A percentile compares a stretch with the other conserved stretches of the same genome.
Conservation (phyloP, 495 filamentous ascomycete species). For the Aspergillus avenaceus region DNA sequence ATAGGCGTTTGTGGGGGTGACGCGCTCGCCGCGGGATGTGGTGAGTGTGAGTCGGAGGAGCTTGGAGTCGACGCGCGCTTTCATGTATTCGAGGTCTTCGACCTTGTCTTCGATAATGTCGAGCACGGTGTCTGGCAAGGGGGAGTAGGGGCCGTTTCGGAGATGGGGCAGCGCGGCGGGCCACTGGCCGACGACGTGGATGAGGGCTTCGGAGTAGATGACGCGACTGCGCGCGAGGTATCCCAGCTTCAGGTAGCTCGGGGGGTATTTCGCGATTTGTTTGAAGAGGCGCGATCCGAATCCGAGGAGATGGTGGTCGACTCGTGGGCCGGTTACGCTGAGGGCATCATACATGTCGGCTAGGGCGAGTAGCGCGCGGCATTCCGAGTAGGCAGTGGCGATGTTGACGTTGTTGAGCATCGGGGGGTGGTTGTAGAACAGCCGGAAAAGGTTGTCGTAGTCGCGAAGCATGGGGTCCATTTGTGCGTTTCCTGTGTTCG, state of each 20-base stretch:
- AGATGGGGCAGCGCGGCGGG: conserved; percentile 73
- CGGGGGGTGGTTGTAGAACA: conserved; percentile 89
- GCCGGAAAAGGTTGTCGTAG: conserved; percentile 89
- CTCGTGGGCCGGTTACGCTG: conserved; percentile 78
- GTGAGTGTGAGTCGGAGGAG: conserved; percentile 78
- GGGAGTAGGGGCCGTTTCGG: conserved; percentile 50
- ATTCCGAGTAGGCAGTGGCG: conserved; percentile 84
- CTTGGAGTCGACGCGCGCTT: conserved; percentile 63
- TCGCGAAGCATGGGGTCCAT: conserved; percentile 71
- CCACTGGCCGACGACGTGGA: conserved; percentile 92
- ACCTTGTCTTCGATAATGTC: conserved; percentile 91
- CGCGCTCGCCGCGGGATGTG: conserved; percentile 73
- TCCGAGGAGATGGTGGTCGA: conserved; percentile 87
- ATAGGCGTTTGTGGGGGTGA: conserved; percentile 72
- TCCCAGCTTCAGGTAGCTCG: conserved; percentile 83
- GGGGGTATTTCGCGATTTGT: conserved; percentile 91
- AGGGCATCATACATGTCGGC: conserved; percentile 92
- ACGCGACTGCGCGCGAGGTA: conserved; percentile 78
- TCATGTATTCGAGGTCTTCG: conserved; percentile 70
- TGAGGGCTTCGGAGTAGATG: conserved; percentile 84
- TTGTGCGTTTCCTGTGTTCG: conserved; percentile 39
- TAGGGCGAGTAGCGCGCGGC: conserved; percentile 77
- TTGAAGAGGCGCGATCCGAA: conserved; percentile 88
- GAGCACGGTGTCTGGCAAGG: conserved; percentile 66
- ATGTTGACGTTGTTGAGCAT: conserved; percentile 78